Evolutionary conservation across 805 yeast species (phyloP).

Genomic region (Tetrapisispora pingtungensis): DNA sequence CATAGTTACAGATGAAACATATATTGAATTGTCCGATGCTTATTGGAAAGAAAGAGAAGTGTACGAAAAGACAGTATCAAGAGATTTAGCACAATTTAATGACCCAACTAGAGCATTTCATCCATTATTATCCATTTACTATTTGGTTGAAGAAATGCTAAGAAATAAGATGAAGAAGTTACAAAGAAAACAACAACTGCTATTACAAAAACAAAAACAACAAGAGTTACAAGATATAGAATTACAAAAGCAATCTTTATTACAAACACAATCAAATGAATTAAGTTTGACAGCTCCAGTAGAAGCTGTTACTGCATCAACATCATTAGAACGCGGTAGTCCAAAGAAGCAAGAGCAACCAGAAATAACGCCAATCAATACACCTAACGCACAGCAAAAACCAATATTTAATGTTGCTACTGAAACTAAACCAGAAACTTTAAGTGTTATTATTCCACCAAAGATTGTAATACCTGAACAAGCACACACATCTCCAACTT

Average conservation of each 20-base stretch:
- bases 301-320: too few relatives aligned
- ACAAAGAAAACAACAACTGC: constrained; percentile 17
- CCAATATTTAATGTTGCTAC: not conserved
- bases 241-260: not conserved
- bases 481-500: constrained; percentile 40
- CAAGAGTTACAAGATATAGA: constrained; percentile 3
- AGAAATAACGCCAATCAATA: not conserved
- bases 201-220: constrained; percentile 15
- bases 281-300: not conserved
- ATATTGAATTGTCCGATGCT: constrained; percentile 29
- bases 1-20: constrained; percentile 55
- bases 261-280: not conserved
- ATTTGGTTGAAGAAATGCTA: constrained; percentile 74
- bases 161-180: constrained; percentile 54
- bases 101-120: constrained; percentile 85
- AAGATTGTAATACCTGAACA: constrained; percentile 38
- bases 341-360: not conserved
- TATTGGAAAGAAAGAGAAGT: constrained; percentile 20
- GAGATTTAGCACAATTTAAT: constrained; percentile 17
- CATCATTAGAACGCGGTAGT: too few relatives aligned
- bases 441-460: constrained; percentile 29
- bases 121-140: constrained; percentile 81
- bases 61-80: constrained; percentile 3
- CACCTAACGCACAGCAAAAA: not conserved
- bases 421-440: constrained; percentile 3